Evolutionary conservation across 202 grass and related monocot species (phyloP), one percentile per base, ranked within the genome.

Genomic region (Alloteropsis angusta): DNA sequence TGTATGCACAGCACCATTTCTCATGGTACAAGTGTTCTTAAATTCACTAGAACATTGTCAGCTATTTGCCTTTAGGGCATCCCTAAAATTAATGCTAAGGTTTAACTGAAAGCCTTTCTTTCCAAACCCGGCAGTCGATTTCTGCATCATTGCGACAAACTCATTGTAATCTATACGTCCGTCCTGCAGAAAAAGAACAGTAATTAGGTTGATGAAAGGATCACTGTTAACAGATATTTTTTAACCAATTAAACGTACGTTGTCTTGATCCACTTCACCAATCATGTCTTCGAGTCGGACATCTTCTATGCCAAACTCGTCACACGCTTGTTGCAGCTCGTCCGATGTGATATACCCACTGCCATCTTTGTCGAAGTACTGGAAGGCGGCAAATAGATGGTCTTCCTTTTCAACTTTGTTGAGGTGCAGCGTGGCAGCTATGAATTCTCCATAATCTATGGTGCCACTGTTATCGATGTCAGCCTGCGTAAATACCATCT

Each of bases 381-480:
- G 81, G 59, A 95, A 95, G 30, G 92, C 89, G 0, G 89, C 85
- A 52, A 87, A 87, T 1, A 95, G 80, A 74, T 95, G 86, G 59
- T 92, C 92, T 7, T 95, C 87, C 83, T 46, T 92, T 53, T 91
- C 87, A 19, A 91, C 74, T 58, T 95, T 95, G 84, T 95, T 95
- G 39, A 90, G 80, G 78, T 95, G 92, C 54, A 95, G 68, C 9
- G 92, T 95, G 22, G 92, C 92, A 14, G 92, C 92, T 62, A 95
- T 84, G 80, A 95, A 95, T 75, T 95, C 92, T 28, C 89, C 86
- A 3, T 95, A 95, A 34, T 95, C 89, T 66, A 95, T 95, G 36
- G 92, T 95, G 2, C 92, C 92, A 18, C 86, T 92, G 6, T 92
- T 92, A 77, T 95, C 92, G 15, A 95, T 88, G 66, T 95, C 92